A percentile compares a stretch with the other conserved stretches of the same genome.
Conservation (phyloP, 805 yeast genomes). For the Cyberlindnera subsufficiens region DNA sequence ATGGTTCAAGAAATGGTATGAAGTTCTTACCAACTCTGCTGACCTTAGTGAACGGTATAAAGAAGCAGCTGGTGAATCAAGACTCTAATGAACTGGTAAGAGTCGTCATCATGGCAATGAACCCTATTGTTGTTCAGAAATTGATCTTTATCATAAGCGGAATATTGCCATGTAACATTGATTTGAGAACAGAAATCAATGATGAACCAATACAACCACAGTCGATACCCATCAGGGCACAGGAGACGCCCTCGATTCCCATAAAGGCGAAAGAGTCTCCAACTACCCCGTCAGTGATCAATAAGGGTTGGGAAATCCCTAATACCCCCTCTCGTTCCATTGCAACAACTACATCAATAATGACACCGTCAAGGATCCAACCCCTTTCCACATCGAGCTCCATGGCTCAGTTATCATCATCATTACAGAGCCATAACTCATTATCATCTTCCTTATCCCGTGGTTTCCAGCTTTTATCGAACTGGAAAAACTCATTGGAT, state of each 20-base stretch:
- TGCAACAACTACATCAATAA: conserved; percentile 24
- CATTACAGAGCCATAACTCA: conserved; percentile 28
- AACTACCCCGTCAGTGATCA: conserved; percentile 21
- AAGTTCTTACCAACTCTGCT: conserved; percentile 19
- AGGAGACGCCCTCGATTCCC: background rate
- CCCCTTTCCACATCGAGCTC: conserved; percentile 32
- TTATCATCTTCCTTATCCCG: conserved; percentile 28
- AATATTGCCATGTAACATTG: conserved; percentile 33
- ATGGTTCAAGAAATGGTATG: conserved; percentile 29
- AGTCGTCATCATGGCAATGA: conserved; percentile 52
- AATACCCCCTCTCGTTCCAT: conserved; percentile 21
- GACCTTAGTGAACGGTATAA: conserved; percentile 13
- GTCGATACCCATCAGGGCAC: background rate
- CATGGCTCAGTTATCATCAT: conserved; percentile 31
- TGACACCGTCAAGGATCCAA: conserved; percentile 28
- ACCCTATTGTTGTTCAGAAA: conserved; percentile 55
- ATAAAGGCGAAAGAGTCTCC: conserved; percentile 5
- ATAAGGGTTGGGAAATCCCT: conserved; percentile 37
- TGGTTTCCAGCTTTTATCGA: conserved; percentile 19
- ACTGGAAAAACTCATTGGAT: conserved; percentile 21
- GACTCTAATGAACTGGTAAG: conserved; percentile 30
- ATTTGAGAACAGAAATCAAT: conserved; percentile 11
- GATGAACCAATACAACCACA: background rate
- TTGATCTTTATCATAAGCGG: conserved; percentile 49
- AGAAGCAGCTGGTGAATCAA: conserved; percentile 9